These are phyloP conservation scores for Dryas octopetala DNA, from an alignment of 306 rosid genomes.

Conservation along the genomic window DNA sequence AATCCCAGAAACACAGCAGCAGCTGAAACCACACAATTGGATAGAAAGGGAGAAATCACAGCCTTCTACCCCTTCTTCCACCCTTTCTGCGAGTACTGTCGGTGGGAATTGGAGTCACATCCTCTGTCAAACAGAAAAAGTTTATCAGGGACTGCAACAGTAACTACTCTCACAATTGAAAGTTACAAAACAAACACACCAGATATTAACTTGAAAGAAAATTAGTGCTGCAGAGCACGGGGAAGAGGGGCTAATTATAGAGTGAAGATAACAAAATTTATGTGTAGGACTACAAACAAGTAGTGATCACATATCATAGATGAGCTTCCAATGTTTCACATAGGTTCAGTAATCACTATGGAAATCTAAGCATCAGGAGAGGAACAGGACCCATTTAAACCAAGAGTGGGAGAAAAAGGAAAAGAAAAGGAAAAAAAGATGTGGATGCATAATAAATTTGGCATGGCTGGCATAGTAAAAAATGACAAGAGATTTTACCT, in stretches of 20 bases:
- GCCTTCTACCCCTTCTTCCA: slow-evolving; percentile 55
- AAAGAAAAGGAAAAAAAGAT: background rate
- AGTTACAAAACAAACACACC: background rate
- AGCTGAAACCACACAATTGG: background rate
- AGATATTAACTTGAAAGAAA: background rate
- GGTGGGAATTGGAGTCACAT: slow-evolving; percentile 54
- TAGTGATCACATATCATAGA: too few species aligned
- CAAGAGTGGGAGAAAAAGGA: background rate
- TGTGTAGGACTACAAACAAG: background rate
- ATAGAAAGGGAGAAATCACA: slow-evolving; percentile 20
- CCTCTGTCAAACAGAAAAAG: slow-evolving; percentile 31
- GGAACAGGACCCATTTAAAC: background rate
- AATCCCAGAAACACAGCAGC: slow-evolving; percentile 4
- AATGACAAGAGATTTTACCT: slow-evolving; percentile 24
- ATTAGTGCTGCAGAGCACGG: too few species aligned
- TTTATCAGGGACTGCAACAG: background rate
- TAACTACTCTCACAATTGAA: background rate
- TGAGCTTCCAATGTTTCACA: background rate
- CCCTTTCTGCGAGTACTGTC: slow-evolving; percentile 60
- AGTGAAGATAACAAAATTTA: background rate
- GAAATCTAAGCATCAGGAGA: background rate
- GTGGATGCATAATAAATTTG: background rate
- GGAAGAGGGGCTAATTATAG: background rate
- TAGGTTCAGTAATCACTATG: background rate
- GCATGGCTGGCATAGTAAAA: background rate